These are phyloP conservation scores for Jimgerdemannia lactiflua DNA, from an alignment of 192 early-diverging fungal species.

Conservation along the genomic window DNA sequence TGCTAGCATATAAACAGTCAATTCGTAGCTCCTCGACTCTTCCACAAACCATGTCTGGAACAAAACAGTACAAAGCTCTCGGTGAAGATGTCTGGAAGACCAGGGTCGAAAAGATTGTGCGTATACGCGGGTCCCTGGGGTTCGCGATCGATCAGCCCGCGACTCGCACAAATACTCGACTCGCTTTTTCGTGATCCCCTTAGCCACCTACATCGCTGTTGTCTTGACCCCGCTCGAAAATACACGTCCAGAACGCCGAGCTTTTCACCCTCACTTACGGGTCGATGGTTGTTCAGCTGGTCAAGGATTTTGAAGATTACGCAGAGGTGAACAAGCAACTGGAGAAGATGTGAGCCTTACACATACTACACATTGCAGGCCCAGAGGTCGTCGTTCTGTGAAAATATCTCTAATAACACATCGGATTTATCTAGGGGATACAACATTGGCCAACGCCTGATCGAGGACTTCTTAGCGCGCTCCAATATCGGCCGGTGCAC, in stretches of 20 bases:
- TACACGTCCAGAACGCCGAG: conserved; percentile 68
- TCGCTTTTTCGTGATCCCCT: neutral
- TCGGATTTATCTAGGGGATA: conserved; percentile 70
- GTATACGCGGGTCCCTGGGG: conserved; percentile 3
- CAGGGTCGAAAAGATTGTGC: conserved; percentile 92
- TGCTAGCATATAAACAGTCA: too few relatives aligned
- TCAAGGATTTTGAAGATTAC: conserved; percentile 94
- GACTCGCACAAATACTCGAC: conserved; percentile 5
- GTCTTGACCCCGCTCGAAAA: neutral
- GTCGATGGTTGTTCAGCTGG: conserved; percentile 90
- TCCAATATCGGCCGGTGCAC: conserved; percentile 75
- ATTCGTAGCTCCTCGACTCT: conserved; percentile 7
- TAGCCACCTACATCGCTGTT: conserved; percentile 11
- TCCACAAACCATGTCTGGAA: conserved; percentile 12
- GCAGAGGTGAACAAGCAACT: conserved; percentile 92
- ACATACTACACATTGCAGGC: too few relatives aligned
- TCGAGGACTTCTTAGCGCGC: conserved; percentile 95
- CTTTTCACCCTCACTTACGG: conserved; percentile 98
- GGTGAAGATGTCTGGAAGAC: conserved; percentile 97
- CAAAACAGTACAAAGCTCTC: conserved; percentile 70
- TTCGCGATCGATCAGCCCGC: neutral
- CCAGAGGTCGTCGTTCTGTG: neutral
- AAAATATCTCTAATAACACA: neutral
- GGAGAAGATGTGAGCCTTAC: conserved; percentile 85
- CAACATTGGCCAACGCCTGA: conserved; percentile 92